These are phyloP conservation scores for Pichia deserticola DNA, from an alignment of 805 yeast genomes.

Conservation along the genomic window DNA sequence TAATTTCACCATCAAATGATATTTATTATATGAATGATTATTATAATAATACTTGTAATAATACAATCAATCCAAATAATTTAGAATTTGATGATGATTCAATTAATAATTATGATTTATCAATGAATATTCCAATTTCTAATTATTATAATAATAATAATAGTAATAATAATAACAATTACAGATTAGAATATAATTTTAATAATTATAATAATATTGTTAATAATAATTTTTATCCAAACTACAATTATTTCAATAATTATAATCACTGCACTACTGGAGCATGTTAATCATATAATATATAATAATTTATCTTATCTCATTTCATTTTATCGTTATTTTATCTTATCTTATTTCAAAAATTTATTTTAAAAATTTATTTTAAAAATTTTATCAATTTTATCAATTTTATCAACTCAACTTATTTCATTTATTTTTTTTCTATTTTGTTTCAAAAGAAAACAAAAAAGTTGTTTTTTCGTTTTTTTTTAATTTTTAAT, in stretches of 20 bases:
- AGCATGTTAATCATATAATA: conserved; percentile 13
- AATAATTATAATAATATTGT: not conserved
- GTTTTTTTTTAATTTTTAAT: too few species aligned
- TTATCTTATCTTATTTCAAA: not conserved
- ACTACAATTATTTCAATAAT: not conserved
- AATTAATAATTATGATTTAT: too few species aligned
- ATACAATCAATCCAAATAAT: not conserved
- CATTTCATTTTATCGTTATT: not conserved
- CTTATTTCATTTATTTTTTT: too few species aligned
- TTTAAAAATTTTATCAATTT: too few species aligned
- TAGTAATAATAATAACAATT: not conserved
- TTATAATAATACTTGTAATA: not conserved
- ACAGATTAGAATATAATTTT: not conserved
- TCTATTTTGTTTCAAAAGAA: too few species aligned
- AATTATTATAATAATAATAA: too few species aligned
- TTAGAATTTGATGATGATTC: too few species aligned
- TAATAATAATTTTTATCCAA: not conserved
- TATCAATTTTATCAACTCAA: too few species aligned
- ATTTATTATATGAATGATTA: conserved; percentile 2
- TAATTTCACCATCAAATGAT: conserved; percentile 2
- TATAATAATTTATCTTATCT: not conserved
- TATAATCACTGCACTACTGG: conserved; percentile 15
- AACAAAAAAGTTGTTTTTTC: too few species aligned
- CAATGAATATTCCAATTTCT: too few species aligned
- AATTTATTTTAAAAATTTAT: too few species aligned